Conservation (phyloP, 768 basidiomycete species). For the Floccularia luteovirens region DNA sequence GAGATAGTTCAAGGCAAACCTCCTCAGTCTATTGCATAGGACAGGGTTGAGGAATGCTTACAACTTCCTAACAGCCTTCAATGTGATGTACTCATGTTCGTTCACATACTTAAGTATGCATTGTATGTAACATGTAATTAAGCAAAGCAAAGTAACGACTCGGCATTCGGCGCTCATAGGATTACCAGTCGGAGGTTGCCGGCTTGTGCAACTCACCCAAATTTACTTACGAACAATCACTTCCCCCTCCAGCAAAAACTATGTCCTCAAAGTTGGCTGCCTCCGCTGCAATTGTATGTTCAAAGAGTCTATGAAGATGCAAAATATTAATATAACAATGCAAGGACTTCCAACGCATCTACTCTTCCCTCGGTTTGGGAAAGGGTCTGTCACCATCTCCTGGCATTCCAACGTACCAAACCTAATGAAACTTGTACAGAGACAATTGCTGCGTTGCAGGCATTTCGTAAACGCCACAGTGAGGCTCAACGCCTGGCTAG, state of each 20-base stretch:
- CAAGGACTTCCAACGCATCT: constrained; percentile 86
- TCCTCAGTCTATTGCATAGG: no score
- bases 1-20: background rate
- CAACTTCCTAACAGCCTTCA: no score
- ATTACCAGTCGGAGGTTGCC: constrained; percentile 29
- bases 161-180: constrained; percentile 28
- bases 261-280: constrained; percentile 1
- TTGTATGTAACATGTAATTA: no score
- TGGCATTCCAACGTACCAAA: background rate
- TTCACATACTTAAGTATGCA: no score
- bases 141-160: no score
- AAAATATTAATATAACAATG: no score
- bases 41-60: no score
- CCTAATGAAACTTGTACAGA: constrained; percentile 36
- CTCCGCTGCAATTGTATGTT: constrained; percentile 9
- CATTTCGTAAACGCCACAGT: constrained; percentile 92
- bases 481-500: constrained; percentile 76
- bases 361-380: constrained; percentile 75
- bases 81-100: no score
- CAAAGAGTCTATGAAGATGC: no score
- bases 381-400: constrained; percentile 52
- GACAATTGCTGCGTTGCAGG: constrained; percentile 83
- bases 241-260: constrained; percentile 17
- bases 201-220: constrained; percentile 13
- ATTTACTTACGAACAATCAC: constrained; percentile 7